Conservation (phyloP, 371 early-diverging fungal genomes). For the Mortierella sp. region DNA sequence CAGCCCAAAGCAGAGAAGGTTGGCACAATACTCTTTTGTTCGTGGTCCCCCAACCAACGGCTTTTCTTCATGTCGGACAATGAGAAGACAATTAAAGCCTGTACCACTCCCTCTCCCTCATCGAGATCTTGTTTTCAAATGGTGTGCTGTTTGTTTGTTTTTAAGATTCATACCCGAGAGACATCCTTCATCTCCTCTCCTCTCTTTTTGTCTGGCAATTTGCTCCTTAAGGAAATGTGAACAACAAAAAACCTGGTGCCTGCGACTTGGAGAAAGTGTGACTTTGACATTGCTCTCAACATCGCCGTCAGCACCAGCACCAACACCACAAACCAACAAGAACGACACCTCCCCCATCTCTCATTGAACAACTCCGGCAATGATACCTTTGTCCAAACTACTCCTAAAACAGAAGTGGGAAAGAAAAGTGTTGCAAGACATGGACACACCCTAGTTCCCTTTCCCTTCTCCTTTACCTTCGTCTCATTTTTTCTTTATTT, state of each 20-base stretch:
- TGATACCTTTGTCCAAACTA: background rate
- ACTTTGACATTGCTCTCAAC: background rate
- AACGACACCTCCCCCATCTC: background rate
- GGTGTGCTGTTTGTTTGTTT: background rate
- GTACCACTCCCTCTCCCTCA: background rate
- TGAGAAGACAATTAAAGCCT: background rate
- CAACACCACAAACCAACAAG: too few species aligned
- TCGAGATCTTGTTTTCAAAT: too few species aligned
- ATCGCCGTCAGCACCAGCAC: too few species aligned
- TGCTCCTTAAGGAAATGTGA: too few species aligned
- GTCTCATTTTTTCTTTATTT: background rate
- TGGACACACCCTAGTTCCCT: background rate
- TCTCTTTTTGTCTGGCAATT: background rate
- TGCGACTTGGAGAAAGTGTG: background rate
- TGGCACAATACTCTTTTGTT: background rate
- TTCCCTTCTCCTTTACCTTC: too few species aligned
- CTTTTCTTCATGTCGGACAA: background rate
- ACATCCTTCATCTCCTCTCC: background rate
- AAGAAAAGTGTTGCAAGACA: background rate
- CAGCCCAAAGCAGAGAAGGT: background rate
- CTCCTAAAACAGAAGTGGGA: background rate
- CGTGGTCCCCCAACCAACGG: background rate
- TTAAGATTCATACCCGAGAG: background rate
- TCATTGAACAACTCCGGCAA: background rate
- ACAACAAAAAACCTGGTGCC: background rate